Base-by-base conservation (phyloP, 1,284 basidiomycete species). In the Tilletia indica region DNA sequence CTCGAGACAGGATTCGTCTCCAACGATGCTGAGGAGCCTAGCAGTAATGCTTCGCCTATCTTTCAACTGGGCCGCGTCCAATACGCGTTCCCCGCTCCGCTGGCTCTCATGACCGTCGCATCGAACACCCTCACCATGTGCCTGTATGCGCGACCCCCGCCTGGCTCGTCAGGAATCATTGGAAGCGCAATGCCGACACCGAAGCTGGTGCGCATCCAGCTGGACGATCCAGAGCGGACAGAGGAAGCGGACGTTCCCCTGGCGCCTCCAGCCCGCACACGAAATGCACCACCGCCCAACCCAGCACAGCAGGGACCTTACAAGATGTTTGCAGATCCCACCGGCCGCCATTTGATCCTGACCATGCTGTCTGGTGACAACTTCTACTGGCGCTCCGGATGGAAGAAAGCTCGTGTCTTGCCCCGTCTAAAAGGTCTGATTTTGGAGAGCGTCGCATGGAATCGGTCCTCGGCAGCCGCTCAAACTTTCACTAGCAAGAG, bases 371-470 rank as follows among this genome's bases (percentile, higher is more conserved):
- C 93, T 78, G 94, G 94, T 66, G 94, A 99, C 83, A 95, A 94
- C 75, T 98, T 93, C 90, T 98, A 99, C 84, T 87, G 82, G 82
- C 76, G 76, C 0, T 75, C 76, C n/a, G 74, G 77, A 11, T 81
- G 82, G 78, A 76, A 75, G 38, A 79, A 76, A 47, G 82, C 82
- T 0, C 73, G 78, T 19, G 61, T 75, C 2, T 64, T 84, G 12
- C 74, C 74, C 4, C 89, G 89, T 21, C 91, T 95, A 83, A 91
- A 93, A 82, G 92, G 94, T 87, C 87, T 93, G 77, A 74, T 83
- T 67, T 91, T 98, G 75, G 93, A 95, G 80, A 91, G 93, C 74
- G 88, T 97, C n/a, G 93, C 93, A 0, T 98, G 96, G 96, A 94
- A 94, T 79, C 71, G 61, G 1, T 34, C 56, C 16, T 70, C 70